phyloP scores from a whole-genome alignment of 2,329 filamentous ascomycete genomes.

The Chaetomiaceae sp. region DNA sequence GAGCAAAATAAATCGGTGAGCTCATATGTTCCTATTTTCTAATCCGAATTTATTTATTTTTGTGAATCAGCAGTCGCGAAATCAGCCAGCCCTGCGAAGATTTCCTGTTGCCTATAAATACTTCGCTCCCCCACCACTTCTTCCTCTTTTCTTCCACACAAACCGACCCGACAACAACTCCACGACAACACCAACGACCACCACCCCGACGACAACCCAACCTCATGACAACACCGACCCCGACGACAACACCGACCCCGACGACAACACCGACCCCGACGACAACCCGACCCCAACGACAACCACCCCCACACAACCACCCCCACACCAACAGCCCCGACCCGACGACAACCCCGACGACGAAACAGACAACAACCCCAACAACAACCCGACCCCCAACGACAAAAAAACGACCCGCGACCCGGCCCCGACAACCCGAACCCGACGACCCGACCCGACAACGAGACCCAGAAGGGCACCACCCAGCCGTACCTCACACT shows the following conservation, averaged over 20 bases:
- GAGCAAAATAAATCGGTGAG: too few species aligned
- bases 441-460: neutral
- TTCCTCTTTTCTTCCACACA: neutral
- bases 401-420: too few species aligned
- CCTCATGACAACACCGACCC: neutral
- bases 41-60: neutral
- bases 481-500: constrained; percentile 15
- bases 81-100: neutral
- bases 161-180: neutral
- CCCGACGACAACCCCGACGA: neutral
- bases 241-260: neutral
- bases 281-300: neutral
- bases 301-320: too few species aligned
- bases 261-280: too few species aligned
- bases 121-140: neutral
- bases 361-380: neutral
- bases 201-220: too few species aligned
- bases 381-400: neutral
- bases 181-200: neutral
- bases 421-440: too few species aligned
- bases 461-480: neutral
- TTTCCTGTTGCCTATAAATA: neutral
- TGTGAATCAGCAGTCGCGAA: neutral
- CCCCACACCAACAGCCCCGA: neutral
- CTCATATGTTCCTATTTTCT: too few species aligned